Evolutionary conservation across 2,329 filamentous ascomycete genomes (phyloP).

Genomic region (Dactylonectria estremocensis): DNA sequence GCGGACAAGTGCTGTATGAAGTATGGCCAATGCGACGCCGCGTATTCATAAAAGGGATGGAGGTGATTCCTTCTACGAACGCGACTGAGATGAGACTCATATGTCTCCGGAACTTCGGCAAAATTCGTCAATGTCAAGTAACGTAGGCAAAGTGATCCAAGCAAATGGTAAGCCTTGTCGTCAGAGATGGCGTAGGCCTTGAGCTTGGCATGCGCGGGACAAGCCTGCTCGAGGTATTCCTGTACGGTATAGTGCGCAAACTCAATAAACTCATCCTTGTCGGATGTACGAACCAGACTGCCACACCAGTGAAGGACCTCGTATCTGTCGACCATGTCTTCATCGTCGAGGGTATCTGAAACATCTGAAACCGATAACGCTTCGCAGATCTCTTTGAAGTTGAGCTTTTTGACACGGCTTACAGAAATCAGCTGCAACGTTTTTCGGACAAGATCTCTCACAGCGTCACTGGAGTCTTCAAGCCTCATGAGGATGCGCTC

Average conservation of each 20-base stretch:
- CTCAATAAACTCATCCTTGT: not conserved
- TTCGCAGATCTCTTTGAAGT: slow-evolving; percentile 8
- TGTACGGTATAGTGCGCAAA: slow-evolving; percentile 10
- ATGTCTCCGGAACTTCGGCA: not conserved
- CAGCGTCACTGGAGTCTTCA: not conserved
- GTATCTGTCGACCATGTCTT: slow-evolving; percentile 1
- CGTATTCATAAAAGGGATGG: not conserved
- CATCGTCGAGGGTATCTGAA: not conserved
- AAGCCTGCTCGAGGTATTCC: not conserved
- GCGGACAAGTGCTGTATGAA: not conserved
- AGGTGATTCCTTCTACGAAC: too few species aligned
- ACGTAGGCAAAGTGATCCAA: not conserved
- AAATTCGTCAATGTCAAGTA: not conserved
- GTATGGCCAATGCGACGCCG: not conserved
- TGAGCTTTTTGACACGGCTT: accelerated
- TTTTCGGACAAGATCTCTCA: not conserved
- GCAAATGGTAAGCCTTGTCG: not conserved
- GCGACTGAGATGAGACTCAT: too few species aligned
- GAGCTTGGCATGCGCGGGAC: not conserved
- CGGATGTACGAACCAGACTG: slow-evolving; percentile 16
- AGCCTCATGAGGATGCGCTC: slow-evolving; percentile 13
- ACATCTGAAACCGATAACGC: slow-evolving; percentile 10
- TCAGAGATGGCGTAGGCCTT: not conserved
- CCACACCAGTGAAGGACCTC: slow-evolving; percentile 19
- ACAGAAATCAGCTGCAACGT: not conserved